Percentiles rank a stretch among this genome's conserved stretches.
phyloP scores from a whole-genome alignment of 805 yeast genomes.

The Yamadazyma tumulicola region DNA sequence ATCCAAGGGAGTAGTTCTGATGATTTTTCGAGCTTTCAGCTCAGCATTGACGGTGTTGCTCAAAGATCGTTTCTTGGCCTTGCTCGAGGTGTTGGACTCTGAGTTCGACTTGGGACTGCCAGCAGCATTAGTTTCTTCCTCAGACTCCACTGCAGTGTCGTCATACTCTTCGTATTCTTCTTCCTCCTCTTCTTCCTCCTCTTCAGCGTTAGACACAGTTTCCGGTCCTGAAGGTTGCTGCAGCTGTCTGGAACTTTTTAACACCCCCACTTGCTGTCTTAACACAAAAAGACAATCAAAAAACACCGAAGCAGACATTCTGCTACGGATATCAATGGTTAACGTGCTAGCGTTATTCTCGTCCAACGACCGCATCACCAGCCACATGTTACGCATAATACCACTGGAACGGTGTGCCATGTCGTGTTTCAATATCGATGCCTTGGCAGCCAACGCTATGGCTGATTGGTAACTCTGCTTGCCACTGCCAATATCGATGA shows the following conservation, averaged over 20 bases:
- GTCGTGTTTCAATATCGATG: slow-evolving; percentile 87
- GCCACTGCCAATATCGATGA: slow-evolving; percentile 70
- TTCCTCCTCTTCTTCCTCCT: slow-evolving; percentile 19
- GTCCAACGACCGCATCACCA: slow-evolving; percentile 66
- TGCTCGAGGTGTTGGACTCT: slow-evolving; percentile 30
- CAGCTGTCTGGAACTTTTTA: slow-evolving; percentile 45
- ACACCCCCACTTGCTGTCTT: slow-evolving; percentile 86
- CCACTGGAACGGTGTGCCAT: slow-evolving; percentile 91
- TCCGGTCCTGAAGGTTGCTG: too few species aligned
- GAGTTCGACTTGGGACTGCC: slow-evolving; percentile 34
- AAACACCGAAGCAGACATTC: slow-evolving; percentile 91
- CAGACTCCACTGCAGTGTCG: slow-evolving; percentile 22
- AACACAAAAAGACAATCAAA: slow-evolving; percentile 86
- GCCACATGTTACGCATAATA: slow-evolving; percentile 93
- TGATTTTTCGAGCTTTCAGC: slow-evolving; percentile 68
- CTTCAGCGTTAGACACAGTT: slow-evolving; percentile 29
- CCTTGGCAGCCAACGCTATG: slow-evolving; percentile 63
- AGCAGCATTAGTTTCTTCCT: slow-evolving; percentile 11
- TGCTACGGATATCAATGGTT: slow-evolving; percentile 62
- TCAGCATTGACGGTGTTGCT: slow-evolving; percentile 62
- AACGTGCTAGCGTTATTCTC: slow-evolving; percentile 42
- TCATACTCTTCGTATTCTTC: slow-evolving; percentile 19
- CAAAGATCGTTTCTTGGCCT: slow-evolving; percentile 43
- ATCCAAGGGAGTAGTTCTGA: slow-evolving; percentile 75
- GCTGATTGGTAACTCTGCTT: slow-evolving; percentile 66